phyloP scores from a whole-genome alignment of 2,329 filamentous ascomycete species.

The Lasiodiplodia sp. region DNA sequence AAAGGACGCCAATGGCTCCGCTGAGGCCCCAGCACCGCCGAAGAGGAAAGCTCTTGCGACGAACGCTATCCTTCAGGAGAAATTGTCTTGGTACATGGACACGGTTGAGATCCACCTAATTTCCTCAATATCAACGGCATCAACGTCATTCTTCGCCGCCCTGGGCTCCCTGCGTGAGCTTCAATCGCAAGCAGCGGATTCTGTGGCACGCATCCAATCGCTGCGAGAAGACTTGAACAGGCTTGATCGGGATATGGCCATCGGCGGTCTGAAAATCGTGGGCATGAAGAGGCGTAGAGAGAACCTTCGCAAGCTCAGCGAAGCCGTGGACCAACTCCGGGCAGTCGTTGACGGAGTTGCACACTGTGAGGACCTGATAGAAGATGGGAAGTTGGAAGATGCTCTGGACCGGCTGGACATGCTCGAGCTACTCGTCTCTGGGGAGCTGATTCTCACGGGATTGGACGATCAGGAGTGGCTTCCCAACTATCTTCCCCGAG shows the following conservation, averaged over 20 bases:
- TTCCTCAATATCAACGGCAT: conserved; percentile 93
- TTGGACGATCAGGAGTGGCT: conserved; percentile 43
- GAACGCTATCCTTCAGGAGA: conserved; percentile 97
- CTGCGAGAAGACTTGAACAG: conserved; percentile 80
- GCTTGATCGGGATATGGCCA: conserved; percentile 85
- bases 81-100: conserved; percentile 99
- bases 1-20: conserved; percentile 63
- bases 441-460: conserved; percentile 61
- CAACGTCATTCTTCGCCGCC: conserved; percentile 94
- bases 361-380: conserved; percentile 80
- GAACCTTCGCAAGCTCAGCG: conserved; percentile 82
- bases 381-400: conserved; percentile 81
- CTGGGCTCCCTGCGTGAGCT: conserved; percentile 89
- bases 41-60: conserved; percentile 87
- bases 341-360: conserved; percentile 78
- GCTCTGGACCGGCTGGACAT: conserved; percentile 80
- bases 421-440: conserved; percentile 81
- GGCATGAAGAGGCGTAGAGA: conserved; percentile 81
- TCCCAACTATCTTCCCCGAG: conserved; percentile 45
- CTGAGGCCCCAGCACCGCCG: conserved; percentile 61
- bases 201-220: conserved; percentile 83
- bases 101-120: conserved; percentile 98
- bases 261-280: conserved; percentile 84
- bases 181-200: conserved; percentile 90
- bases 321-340: conserved; percentile 83